Base-by-base conservation (phyloP, 1,284 basidiomycete genomes). In the Ganoderma lucidum region DNA sequence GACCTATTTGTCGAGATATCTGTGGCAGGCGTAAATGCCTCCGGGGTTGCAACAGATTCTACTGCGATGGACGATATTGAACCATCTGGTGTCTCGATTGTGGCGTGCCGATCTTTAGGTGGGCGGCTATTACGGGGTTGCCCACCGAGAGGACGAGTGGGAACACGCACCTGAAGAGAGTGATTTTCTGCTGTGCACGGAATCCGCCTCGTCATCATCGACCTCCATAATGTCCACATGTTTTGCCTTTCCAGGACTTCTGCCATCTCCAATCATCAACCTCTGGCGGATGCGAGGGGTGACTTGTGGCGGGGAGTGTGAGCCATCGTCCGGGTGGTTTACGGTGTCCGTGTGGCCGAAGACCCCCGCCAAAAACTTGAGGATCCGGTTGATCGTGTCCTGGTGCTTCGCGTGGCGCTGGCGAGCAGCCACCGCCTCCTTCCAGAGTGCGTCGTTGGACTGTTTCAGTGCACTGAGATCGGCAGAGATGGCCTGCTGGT, bases 371-470 rank as follows among this genome's bases (percentile, higher is more conserved):
- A 99, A 83, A 82, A 99, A 99, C 70, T 96, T 93, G 71, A 99
- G 86, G 72, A 99, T 98, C 68, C 95, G 87, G 78, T 98, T 96
- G 78, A 99, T 96, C n/a, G 96, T 98, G 80, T 99, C 97, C 77
- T 98, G 94, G 75, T 98, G 96, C 76, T 95, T 95, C 77, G 95
- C 91, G 77, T 96, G 92, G 68, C 92, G 88, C 74, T 93, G 90
- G n/a, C 90, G 82, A 0, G 94, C 90, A 48, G 91, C 86, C 73
- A 96, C 83, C 0, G 96, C 93, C 77, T 99, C 96, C 77, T 96
- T 91, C 97, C 97, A 99, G 5, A 99, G 82, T 51, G 93, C 85
- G 75, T 96, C 91, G 78, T 99, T 98, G 12, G 93, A 94, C 65
- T 87, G 86, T 81, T 97, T 97, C 32, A 99, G 84, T 48, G 96